Base-by-base conservation (phyloP, 306 rosid species). In the Rosa lucieae region DNA sequence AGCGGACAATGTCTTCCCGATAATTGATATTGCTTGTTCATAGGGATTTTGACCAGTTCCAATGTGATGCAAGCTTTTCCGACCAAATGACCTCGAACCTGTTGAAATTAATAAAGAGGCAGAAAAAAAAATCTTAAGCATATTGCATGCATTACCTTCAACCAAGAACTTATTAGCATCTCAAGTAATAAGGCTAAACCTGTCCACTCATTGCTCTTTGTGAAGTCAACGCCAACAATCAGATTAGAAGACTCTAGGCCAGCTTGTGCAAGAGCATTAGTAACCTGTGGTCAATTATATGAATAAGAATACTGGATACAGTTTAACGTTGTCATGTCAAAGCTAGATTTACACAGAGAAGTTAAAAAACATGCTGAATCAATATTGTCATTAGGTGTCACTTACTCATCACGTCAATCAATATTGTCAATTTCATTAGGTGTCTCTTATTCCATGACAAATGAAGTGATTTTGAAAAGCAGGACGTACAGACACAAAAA, bases 161-260 rank as follows among this genome's bases (percentile, higher is more conserved):
- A n/a, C 44, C 52, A 76, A 62, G 15, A 59, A 82, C 35, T 49
- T 68, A 12, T 71, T 71, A 78, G 80, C 72, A 80, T 83, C 77
- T 83, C 75, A 77, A 78, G 61, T 63, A 79, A 32, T 32, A 32
- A 2, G 37, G 3, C 37, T 32, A 32, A 32, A 32, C 37, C 37
- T 32, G 37, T 32, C 37, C 37, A 32, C 37, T 32, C 37, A 32
- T 32, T 32, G 37, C 37, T 32, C 37, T 32, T 32, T 32, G 37
- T 32, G 37, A 32, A 32, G 37, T 32, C 37, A 46, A 94, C 89
- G 75, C 96, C 98, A 72, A 94, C 96, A 77, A 94, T 92, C 78
- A 94, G 90, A 79, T 94, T 94, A 52, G 97, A 94, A 76, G 98
- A 94, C 87, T 94, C 98, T 20, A 94, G 83, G 55, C 98, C 98